Evolutionary conservation across 768 basidiomycete species (phyloP).

Genomic region (Boletus speciosus): DNA sequence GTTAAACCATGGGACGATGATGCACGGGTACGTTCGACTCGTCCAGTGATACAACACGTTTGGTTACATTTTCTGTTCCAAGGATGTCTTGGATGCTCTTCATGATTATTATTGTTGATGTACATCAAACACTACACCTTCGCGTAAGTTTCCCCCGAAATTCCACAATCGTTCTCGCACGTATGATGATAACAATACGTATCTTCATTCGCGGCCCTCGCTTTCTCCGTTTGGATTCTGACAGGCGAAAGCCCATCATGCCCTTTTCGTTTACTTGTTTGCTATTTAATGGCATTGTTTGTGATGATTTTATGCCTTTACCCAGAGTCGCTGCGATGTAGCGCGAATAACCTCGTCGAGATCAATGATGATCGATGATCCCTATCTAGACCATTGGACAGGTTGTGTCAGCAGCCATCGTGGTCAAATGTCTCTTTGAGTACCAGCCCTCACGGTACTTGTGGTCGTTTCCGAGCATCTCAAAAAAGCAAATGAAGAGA

Average conservation of each 20-base stretch:
- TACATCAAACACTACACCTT: background rate
- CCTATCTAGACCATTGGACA: too few species aligned
- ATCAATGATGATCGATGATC: too few species aligned
- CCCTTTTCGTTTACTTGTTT: too few species aligned
- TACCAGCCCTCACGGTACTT: background rate
- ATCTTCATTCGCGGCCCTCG: background rate
- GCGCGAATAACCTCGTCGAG: too few species aligned
- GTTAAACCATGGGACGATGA: conserved; percentile 48
- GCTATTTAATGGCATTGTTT: too few species aligned
- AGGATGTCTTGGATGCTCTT: conserved; percentile 19
- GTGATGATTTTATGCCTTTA: too few species aligned
- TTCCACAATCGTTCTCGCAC: background rate
- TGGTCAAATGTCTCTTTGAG: background rate
- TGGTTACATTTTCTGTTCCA: background rate
- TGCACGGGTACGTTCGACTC: conserved; percentile 31
- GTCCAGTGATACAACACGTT: background rate
- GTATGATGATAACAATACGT: background rate
- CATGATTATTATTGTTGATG: background rate
- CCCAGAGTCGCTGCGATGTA: too few species aligned
- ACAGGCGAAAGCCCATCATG: background rate
- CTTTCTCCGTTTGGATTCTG: background rate
- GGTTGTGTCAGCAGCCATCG: background rate
- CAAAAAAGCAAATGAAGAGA: background rate
- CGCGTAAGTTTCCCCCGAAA: background rate
- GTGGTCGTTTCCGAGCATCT: background rate